Conservation (phyloP, 768 basidiomycete genomes). For the Suillus discolor region DNA sequence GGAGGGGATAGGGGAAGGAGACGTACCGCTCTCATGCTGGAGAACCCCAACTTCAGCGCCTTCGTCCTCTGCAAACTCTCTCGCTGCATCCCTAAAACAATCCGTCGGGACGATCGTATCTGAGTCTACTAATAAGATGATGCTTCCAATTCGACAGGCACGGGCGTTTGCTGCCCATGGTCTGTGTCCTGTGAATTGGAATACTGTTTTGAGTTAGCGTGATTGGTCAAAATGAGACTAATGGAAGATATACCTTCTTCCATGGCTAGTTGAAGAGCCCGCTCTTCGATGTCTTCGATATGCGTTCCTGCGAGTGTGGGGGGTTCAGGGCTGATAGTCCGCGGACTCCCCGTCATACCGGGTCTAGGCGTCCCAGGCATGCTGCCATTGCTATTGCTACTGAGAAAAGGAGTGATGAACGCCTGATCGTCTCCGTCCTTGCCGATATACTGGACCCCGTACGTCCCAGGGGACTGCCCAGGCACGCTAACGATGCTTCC, state of each 20-base stretch:
- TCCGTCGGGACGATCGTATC: conserved; percentile 92
- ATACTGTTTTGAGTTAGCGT: conserved; percentile 35
- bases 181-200: conserved; percentile 56
- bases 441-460: conserved; percentile 69
- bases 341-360: conserved; percentile 12
- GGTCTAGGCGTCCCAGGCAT: conserved; percentile 24
- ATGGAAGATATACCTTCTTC: conserved; percentile 44
- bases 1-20: neutral
- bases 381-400: conserved; percentile 7
- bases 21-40: conserved; percentile 81
- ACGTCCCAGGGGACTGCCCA: conserved; percentile 42
- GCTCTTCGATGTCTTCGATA: conserved; percentile 48
- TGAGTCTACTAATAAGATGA: conserved; percentile 84
- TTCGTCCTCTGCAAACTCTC: conserved; percentile 80
- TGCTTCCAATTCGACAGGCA: conserved; percentile 71
- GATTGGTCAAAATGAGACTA: neutral
- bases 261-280: conserved; percentile 51
- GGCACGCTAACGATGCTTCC: conserved; percentile 4
- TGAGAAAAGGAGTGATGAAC: conserved; percentile 25
- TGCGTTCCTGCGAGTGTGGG: conserved; percentile 19
- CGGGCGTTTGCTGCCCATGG: conserved; percentile 81
- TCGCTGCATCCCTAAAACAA: conserved; percentile 87
- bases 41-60: conserved; percentile 69
- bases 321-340: neutral
- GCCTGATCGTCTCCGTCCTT: conserved; percentile 61